Evolutionary conservation across 805 yeast genomes (phyloP), one percentile per base, ranked within the genome.

Genomic region (Saturnispora bothae): DNA sequence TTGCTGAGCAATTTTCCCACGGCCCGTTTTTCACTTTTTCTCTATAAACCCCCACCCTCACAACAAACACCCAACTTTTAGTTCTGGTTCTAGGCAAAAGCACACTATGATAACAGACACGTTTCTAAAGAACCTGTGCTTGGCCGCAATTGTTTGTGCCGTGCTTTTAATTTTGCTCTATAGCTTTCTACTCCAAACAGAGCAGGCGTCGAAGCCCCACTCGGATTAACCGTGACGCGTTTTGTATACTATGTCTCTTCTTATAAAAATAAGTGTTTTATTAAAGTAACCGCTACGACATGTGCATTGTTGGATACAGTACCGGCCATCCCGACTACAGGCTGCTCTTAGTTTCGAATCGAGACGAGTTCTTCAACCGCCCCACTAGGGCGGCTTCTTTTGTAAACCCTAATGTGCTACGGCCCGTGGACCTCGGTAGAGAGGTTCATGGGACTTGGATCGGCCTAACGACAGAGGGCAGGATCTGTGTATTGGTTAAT

Each of bases 381-480:
- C 76, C 78, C 2, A 89, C 97, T 0, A 66, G 70, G 38, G 56
- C n/a, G 78, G 89, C 28, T 49, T 53, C 37, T 46, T 64, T 38
- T 56, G 63, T 41, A 39, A 21, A 29, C 4, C 35, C 39, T 12
- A 34, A n/a, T n/a, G n/a, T 51, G 1, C 53, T 84, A 9, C 70
- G 81, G 6, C 96, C 96, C 0, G 59, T 68, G 28, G 96, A 89
- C 54, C 55, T 82, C 48, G 84, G 78, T 1, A 57, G 86, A 26
- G 59, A 65, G 1, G 86, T 76, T 39, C 83, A 74, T 45, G 96
- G 98, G 1, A 83, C 96, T 0, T 92, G 98, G 98, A 73, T 84
- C 1, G 96, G 95, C 0, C 68, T 81, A 2, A 50, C 45, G 20
- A 62, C 63, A 22, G 53, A 48, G 3, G 84, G 84, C 0, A 66